These are phyloP conservation scores for Rachicladosporium sp. DNA, from an alignment of 2,329 filamentous ascomycete genomes.

Conservation along the genomic window DNA sequence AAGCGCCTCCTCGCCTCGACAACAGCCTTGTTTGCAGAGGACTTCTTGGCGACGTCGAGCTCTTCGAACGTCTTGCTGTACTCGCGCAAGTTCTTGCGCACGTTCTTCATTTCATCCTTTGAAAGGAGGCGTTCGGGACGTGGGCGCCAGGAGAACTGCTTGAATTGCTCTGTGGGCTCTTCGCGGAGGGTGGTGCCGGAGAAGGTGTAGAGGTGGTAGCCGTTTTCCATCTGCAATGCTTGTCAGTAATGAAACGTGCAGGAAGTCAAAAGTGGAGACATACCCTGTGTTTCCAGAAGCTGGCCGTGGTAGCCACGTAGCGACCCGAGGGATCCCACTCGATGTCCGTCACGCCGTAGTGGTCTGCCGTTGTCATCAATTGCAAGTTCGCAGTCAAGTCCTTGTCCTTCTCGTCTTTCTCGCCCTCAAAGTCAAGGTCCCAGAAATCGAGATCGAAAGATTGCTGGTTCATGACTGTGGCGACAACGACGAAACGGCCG, in stretches of 20 bases:
- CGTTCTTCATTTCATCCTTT: slow-evolving; percentile 94
- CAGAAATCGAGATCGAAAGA: slow-evolving; percentile 95
- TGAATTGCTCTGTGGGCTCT: slow-evolving; percentile 91
- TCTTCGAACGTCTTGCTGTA: slow-evolving; percentile 93
- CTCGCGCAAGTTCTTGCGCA: slow-evolving; percentile 96
- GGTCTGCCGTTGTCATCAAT: slow-evolving; percentile 84
- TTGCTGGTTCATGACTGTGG: slow-evolving; percentile 83
- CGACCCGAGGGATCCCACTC: slow-evolving; percentile 97
- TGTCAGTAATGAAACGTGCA: no score
- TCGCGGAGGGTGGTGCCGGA: slow-evolving; percentile 79
- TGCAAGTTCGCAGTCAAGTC: slow-evolving; percentile 89
- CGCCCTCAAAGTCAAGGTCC: slow-evolving; percentile 95
- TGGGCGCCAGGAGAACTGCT: slow-evolving; percentile 91
- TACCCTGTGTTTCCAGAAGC: slow-evolving; percentile 91
- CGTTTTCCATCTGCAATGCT: slow-evolving; percentile 78
- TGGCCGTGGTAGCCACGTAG: slow-evolving; percentile 86
- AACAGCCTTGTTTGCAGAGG: slow-evolving; percentile 85
- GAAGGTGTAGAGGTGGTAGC: slow-evolving; percentile 97
- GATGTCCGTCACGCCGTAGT: slow-evolving; percentile 95
- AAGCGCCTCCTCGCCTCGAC: slow-evolving; percentile 73
- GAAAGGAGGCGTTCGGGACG: slow-evolving; percentile 79
- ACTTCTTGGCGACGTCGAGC: slow-evolving; percentile 85
- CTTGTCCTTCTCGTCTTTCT: slow-evolving; percentile 86
- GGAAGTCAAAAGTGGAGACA: no score
- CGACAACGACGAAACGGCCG: slow-evolving; percentile 88